Percentiles rank a stretch among this genome's conserved stretches.
Evolutionary conservation across 495 filamentous ascomycete genomes (phyloP).

Genomic region (Trichocladium antarcticum): DNA sequence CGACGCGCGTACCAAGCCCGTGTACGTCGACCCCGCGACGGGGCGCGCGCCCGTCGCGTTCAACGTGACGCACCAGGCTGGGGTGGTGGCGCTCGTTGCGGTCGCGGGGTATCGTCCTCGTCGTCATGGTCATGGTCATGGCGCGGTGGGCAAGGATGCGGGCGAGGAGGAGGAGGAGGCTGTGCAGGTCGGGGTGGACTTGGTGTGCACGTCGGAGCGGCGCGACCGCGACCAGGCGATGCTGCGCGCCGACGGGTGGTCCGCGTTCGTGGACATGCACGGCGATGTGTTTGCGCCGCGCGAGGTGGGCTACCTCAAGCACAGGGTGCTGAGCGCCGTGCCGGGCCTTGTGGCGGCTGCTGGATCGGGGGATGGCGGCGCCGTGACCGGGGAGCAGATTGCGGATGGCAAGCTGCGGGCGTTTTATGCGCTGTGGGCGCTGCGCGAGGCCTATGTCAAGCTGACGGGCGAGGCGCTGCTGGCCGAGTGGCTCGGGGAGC

Average conservation of each 20-base stretch:
- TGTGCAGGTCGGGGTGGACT: constrained; percentile 52
- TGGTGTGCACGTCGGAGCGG: constrained; percentile 66
- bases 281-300: constrained; percentile 55
- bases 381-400: background rate
- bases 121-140: background rate
- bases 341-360: too few relatives aligned
- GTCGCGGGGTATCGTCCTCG: constrained; percentile 7
- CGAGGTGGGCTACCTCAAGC: constrained; percentile 32
- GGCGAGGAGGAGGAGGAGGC: background rate
- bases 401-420: constrained; percentile 43
- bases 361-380: too few relatives aligned
- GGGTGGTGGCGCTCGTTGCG: constrained; percentile 52
- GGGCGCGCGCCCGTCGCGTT: constrained; percentile 48
- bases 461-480: constrained; percentile 82
- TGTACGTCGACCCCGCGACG: constrained; percentile 27
- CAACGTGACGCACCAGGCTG: constrained; percentile 83
- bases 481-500: constrained; percentile 60
- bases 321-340: constrained; percentile 17
- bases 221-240: constrained; percentile 41
- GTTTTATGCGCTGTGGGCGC: constrained; percentile 82
- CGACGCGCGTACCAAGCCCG: constrained; percentile 51
- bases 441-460: constrained; percentile 90
- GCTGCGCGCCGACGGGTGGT: constrained; percentile 43
- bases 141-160: background rate
- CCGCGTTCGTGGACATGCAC: constrained; percentile 64